Evolutionary conservation across 257 asterid species (phyloP).

Genomic region (Solanum clarkiae): DNA sequence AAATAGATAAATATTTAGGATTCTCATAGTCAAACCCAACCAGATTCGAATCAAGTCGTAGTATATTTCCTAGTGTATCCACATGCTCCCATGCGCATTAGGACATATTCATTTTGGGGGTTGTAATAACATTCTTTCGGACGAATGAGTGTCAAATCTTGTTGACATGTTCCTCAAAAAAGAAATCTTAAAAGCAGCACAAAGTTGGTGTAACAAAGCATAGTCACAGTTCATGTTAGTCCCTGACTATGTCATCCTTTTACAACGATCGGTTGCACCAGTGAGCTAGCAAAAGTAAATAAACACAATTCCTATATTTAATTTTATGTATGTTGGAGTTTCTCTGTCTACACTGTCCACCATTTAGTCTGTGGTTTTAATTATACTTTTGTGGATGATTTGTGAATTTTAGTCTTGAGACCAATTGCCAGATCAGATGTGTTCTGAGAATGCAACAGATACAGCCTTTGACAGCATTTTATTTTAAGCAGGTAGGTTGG

Average conservation of each 20-base stretch:
- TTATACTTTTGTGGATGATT: neutral
- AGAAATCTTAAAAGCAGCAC: neutral
- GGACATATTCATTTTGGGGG: neutral
- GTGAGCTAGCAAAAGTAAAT: neutral
- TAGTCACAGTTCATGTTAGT: neutral
- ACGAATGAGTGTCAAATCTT: neutral
- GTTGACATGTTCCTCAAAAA: neutral
- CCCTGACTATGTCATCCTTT: neutral
- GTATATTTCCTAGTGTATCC: neutral
- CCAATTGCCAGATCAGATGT: neutral
- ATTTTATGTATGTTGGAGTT: neutral
- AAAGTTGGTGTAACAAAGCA: neutral
- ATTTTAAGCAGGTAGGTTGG: neutral
- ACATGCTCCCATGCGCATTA: neutral
- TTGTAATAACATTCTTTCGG: neutral
- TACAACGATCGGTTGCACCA: neutral
- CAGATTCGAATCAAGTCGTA: neutral
- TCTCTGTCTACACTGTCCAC: neutral
- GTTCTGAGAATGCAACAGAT: neutral
- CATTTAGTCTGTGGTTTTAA: neutral
- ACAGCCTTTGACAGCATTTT: neutral
- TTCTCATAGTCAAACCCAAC: neutral
- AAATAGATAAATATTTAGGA: neutral
- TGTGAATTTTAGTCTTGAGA: neutral
- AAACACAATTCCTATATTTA: neutral